These are phyloP conservation scores for Amanita polypyramis DNA, from an alignment of 768 basidiomycete genomes.

Conservation along the genomic window DNA sequence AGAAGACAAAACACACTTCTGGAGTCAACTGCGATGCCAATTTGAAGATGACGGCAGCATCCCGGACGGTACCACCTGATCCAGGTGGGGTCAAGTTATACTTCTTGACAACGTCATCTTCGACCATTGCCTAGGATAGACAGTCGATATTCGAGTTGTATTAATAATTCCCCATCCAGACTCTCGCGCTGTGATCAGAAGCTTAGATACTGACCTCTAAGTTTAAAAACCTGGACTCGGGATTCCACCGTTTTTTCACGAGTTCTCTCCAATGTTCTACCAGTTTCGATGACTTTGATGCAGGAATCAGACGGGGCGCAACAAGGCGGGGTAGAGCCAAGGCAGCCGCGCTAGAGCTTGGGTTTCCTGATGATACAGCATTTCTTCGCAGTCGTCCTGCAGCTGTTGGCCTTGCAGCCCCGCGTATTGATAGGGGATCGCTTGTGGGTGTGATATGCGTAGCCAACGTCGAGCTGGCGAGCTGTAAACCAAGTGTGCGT, in stretches of 20 bases:
- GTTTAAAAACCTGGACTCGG: conserved; percentile 61
- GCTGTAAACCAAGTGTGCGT: conserved; percentile 19
- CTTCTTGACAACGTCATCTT: conserved; percentile 68
- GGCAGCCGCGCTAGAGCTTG: conserved; percentile 10
- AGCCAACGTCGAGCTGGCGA: conserved; percentile 27
- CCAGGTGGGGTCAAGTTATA: conserved; percentile 67
- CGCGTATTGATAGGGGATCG: conserved; percentile 55
- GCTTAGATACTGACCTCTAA: conserved; percentile 54
- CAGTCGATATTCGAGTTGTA: conserved; percentile 5
- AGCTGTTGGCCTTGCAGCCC: conserved; percentile 41
- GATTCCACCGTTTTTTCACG: conserved; percentile 63
- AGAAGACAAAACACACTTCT: conserved; percentile 30
- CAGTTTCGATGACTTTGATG: conserved; percentile 19
- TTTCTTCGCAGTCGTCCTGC: conserved; percentile 52
- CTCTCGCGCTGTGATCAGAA: conserved; percentile 7
- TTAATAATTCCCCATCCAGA: conserved; percentile 6
- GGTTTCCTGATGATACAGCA: conserved; percentile 22
- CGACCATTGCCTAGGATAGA: conserved; percentile 52
- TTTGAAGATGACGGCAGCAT: conserved; percentile 84
- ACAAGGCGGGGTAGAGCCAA: conserved; percentile 6
- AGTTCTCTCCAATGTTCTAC: conserved; percentile 72
- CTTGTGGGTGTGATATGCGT: conserved; percentile 28
- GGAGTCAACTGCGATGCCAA: conserved; percentile 72
- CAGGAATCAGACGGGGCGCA: conserved; percentile 10
- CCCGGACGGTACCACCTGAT: conserved; percentile 47